These are phyloP conservation scores for Babesia microti DNA, from an alignment of 169 alveolate species.

Conservation along the genomic window DNA sequence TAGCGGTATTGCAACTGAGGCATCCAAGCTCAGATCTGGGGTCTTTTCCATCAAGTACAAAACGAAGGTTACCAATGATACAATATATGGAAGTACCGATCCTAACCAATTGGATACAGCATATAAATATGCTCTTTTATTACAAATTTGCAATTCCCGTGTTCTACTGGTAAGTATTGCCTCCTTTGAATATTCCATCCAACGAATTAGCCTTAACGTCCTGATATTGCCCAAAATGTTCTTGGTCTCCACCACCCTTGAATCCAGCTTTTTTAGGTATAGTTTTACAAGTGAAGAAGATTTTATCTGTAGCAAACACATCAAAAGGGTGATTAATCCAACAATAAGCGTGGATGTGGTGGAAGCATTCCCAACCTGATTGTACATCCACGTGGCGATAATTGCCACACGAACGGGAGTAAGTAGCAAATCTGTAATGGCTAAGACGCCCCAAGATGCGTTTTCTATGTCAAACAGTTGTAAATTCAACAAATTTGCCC, in stretches of 20 bases:
- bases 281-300: conserved; percentile 29
- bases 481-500: conserved; percentile 26
- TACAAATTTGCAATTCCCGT: conserved; percentile 38
- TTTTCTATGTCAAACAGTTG: conserved; percentile 41
- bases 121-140: conserved; percentile 27
- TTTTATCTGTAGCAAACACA: conserved; percentile 37
- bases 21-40: conserved; percentile 13
- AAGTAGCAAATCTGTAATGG: conserved; percentile 14
- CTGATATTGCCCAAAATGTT: conserved; percentile 27
- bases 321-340: conserved; percentile 8
- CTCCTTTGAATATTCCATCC: conserved; percentile 29
- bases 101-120: conserved; percentile 40
- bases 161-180: conserved; percentile 26
- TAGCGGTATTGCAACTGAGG: conserved; percentile 26
- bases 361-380: conserved; percentile 23
- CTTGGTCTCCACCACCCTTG: conserved; percentile 29
- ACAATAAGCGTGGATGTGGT: conserved; percentile 8
- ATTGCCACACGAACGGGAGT: conserved; percentile 26
- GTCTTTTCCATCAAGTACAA: conserved; percentile 4
- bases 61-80: conserved; percentile 25
- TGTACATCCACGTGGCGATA: conserved; percentile 34
- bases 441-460: conserved; percentile 31
- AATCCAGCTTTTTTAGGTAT: conserved; percentile 24
- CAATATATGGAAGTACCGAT: conserved; percentile 17
- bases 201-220: conserved; percentile 19